Evolutionary conservation across 768 basidiomycete species (phyloP), one percentile per base, ranked within the genome.

Genomic region (Macrolepiota fuliginosa): DNA sequence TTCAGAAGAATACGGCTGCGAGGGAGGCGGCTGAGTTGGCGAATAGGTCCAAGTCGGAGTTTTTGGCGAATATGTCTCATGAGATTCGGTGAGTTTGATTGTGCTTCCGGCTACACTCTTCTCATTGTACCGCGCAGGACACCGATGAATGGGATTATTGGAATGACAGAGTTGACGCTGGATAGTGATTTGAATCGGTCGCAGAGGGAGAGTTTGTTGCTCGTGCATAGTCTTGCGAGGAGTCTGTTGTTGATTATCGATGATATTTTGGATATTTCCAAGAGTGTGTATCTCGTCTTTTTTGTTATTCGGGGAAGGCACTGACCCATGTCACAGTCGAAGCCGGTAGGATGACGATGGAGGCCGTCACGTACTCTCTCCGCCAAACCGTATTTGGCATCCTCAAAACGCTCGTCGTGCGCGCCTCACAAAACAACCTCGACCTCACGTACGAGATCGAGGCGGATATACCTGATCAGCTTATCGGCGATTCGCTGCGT

Each of bases 111-210:
- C n/a, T n/a, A n/a, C n/a, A n/a, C n/a, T 22, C 10, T 45, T 45
- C 17, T 45, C 10, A 47, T n/a, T 57, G 15, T 35, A 3, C 29
- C 40, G 54, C 58, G n/a, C 70, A 94, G 96, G 72, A 98, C 97
- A 24, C 97, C 97, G 0, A 99, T 98, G 96, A 99, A 98, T 71
- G 96, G 97, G 70, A 99, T 99, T 73, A 98, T 99, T 66, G 96
- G 96, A n/a, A 95, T 99, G 95, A 99, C 96, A 25, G 95, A 96
- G 74, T 77, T 99, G 61, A 98, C 97, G 10, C 86, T 99, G 22
- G 97, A 99, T 70, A 94, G 91, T 47, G 97, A 99, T 72, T 76
- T 99, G 66, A 97, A 95, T 63, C 78, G 96, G 65, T 91, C 92
- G 40, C 97, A 98, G 74, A 80, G 96, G 63, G 97, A 98, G 79